Percentiles rank a stretch among this genome's conserved stretches.
Conservation (phyloP, 495 filamentous ascomycete genomes). For the Amniculicola lignicola region DNA sequence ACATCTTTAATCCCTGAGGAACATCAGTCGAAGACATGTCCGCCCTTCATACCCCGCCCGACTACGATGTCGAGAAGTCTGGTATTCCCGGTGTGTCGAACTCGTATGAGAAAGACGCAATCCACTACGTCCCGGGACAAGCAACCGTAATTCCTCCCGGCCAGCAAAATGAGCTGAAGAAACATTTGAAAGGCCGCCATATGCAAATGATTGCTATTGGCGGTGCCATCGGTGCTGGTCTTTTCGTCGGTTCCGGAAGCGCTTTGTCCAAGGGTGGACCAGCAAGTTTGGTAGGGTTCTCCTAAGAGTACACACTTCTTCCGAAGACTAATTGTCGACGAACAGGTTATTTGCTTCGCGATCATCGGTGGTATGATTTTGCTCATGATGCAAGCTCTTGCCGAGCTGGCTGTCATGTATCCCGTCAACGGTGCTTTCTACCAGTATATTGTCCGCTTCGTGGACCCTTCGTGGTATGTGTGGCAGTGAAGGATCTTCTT, state of each 20-base stretch:
- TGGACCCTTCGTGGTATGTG: slow-evolving; percentile 53
- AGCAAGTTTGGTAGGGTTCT: slow-evolving; percentile 37
- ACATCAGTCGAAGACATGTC: too few species aligned
- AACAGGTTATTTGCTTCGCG: slow-evolving; percentile 48
- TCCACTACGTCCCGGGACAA: too few species aligned
- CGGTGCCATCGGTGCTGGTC: slow-evolving; percentile 41
- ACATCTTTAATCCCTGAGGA: not conserved
- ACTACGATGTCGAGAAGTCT: slow-evolving; percentile 16
- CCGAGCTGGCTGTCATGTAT: slow-evolving; percentile 67
- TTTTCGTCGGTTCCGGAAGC: slow-evolving; percentile 39
- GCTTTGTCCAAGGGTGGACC: slow-evolving; percentile 36
- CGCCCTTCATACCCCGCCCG: not conserved
- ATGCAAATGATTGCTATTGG: slow-evolving; percentile 39
- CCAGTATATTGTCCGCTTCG: slow-evolving; percentile 53
- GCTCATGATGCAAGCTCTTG: slow-evolving; percentile 58
- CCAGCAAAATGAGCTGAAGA: slow-evolving; percentile 21
- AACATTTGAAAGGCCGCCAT: slow-evolving; percentile 26
- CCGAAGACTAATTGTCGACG: too few species aligned
- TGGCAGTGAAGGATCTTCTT: not conserved
- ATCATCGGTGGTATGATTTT: slow-evolving; percentile 55
- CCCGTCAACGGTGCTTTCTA: slow-evolving; percentile 64
- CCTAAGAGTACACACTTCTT: too few species aligned
- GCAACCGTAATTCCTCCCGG: too few species aligned
- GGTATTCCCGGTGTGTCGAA: not conserved
- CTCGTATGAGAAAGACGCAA: slow-evolving; percentile 16